These are phyloP conservation scores for Claviceps citrina DNA, from an alignment of 2,329 filamentous ascomycete species.

Conservation along the genomic window DNA sequence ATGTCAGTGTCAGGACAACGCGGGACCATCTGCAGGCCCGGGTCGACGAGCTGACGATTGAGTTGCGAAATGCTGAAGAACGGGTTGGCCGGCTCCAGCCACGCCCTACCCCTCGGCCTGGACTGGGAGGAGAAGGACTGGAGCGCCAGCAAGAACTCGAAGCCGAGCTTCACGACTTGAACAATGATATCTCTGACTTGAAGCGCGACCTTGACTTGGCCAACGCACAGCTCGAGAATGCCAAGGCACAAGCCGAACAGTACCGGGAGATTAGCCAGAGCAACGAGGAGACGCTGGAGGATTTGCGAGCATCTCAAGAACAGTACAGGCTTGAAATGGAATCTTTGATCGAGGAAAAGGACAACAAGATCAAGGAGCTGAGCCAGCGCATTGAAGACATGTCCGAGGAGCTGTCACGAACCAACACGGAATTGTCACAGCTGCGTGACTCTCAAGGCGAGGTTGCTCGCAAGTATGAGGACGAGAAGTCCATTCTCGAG, in stretches of 20 bases:
- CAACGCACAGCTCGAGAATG: constrained; percentile 63
- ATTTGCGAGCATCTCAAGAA: constrained; percentile 64
- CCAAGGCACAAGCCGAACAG: constrained; percentile 67
- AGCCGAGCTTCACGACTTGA: constrained; percentile 62
- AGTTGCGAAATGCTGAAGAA: constrained; percentile 80
- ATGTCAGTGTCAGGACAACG: constrained; percentile 71
- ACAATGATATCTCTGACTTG: constrained; percentile 69
- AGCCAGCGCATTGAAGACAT: constrained; percentile 74
- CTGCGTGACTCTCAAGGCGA: constrained; percentile 72
- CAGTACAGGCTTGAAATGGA: constrained; percentile 83
- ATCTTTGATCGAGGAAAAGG: constrained; percentile 57
- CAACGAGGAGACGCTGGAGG: constrained; percentile 74
- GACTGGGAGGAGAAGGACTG: constrained; percentile 24
- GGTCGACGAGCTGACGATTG: constrained; percentile 76
- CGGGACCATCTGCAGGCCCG: constrained; percentile 78
- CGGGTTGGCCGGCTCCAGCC: constrained; percentile 68
- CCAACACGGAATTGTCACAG: constrained; percentile 67
- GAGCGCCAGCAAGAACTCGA: constrained; percentile 35
- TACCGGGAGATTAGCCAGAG: constrained; percentile 79
- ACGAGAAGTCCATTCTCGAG: constrained; percentile 68
- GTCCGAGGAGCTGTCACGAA: constrained; percentile 61
- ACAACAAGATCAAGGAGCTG: constrained; percentile 63
- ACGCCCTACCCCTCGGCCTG: constrained; percentile 51
- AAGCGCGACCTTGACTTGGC: constrained; percentile 75
- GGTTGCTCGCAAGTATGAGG: constrained; percentile 51